Conservation (phyloP, 257 asterid genomes). For the Solanum bulbocastanum region DNA sequence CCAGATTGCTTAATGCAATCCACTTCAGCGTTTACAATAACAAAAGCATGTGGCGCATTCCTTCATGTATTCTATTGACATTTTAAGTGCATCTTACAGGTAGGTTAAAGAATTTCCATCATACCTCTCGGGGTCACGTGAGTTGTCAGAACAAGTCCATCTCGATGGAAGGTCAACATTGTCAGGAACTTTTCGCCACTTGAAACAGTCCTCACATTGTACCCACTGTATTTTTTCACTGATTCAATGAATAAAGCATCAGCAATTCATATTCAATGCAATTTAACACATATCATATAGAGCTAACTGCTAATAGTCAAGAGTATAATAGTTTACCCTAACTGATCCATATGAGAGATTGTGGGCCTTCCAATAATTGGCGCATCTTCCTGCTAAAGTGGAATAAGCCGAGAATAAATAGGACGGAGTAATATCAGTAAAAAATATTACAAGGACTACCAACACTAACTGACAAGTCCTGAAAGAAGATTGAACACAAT, state of each 20-base stretch:
- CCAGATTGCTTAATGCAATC: not conserved
- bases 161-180: constrained; percentile 61
- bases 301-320: not conserved
- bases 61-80: not conserved
- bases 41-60: not conserved
- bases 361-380: constrained; percentile 95
- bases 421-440: not conserved
- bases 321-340: constrained; percentile 45
- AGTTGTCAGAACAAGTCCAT: constrained; percentile 75
- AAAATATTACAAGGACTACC: not conserved
- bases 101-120: not conserved
- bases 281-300: constrained; percentile 2
- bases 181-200: constrained; percentile 87
- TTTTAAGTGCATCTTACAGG: not conserved
- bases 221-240: constrained; percentile 68
- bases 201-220: constrained; percentile 86
- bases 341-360: constrained; percentile 41
- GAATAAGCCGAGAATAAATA: constrained; percentile 3
- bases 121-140: constrained; percentile 67
- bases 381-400: constrained; percentile 42
- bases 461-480: not conserved
- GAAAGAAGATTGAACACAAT: not conserved
- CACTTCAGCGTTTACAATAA: not conserved
- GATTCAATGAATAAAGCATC: not conserved
- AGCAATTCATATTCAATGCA: constrained; percentile 9